Percentiles rank a stretch among this genome's conserved stretches.
Evolutionary conservation across 2,329 filamentous ascomycete genomes (phyloP).

Genomic region (Xylaria sp.): DNA sequence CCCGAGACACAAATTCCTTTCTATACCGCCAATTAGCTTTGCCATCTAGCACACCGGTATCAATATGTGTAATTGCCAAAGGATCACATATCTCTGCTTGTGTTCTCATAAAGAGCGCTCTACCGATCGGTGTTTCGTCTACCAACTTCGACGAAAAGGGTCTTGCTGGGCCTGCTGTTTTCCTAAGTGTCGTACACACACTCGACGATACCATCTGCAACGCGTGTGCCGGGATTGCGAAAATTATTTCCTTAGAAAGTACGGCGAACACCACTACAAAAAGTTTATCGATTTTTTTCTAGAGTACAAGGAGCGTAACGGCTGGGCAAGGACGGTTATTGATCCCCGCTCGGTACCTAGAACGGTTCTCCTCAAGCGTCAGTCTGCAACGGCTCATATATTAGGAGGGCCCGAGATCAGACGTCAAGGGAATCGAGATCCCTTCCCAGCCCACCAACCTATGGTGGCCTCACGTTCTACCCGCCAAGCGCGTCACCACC

Average conservation of each 20-base stretch:
- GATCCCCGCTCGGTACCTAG: slow-evolving; percentile 37
- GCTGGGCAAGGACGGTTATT: slow-evolving; percentile 32
- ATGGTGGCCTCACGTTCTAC: neutral
- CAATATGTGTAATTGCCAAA: slow-evolving; percentile 41
- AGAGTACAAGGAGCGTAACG: slow-evolving; percentile 40
- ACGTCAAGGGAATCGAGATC: neutral
- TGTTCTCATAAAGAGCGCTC: slow-evolving; percentile 43
- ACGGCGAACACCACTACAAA: slow-evolving; percentile 31
- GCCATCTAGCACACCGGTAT: neutral
- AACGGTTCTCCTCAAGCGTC: slow-evolving; percentile 31
- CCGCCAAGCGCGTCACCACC: neutral
- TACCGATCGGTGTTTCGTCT: slow-evolving; percentile 35
- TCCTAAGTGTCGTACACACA: slow-evolving; percentile 29
- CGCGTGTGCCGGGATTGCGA: slow-evolving; percentile 38
- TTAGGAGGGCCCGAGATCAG: neutral
- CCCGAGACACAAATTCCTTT: neutral
- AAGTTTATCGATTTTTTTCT: slow-evolving; percentile 40
- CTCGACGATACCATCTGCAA: neutral
- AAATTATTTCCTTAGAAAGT: slow-evolving; percentile 35
- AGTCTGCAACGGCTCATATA: slow-evolving; percentile 1
- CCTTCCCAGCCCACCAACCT: slow-evolving; percentile 11
- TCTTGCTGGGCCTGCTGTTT: slow-evolving; percentile 32
- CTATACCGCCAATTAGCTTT: neutral
- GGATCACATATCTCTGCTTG: slow-evolving; percentile 35
- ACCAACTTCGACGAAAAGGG: slow-evolving; percentile 30